Conservation (phyloP, 2,329 filamentous ascomycete genomes). For the Emmonsiellopsis sp. region DNA sequence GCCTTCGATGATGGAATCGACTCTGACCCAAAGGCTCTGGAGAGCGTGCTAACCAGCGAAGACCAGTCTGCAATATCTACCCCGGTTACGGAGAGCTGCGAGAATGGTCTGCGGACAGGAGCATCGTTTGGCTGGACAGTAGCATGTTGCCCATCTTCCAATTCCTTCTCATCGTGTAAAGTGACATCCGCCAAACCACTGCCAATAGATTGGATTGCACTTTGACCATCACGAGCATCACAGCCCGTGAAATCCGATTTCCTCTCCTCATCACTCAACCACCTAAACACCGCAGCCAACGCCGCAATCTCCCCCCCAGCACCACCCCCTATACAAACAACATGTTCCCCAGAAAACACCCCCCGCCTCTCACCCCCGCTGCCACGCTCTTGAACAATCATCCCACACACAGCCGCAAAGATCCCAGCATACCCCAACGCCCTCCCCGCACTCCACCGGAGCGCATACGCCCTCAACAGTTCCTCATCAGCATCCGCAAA, state of each 20-base stretch:
- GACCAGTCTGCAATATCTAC: conserved; percentile 79
- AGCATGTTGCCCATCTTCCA: neutral
- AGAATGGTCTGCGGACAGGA: conserved; percentile 2
- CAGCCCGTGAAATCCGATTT: neutral
- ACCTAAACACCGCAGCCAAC: conserved; percentile 46
- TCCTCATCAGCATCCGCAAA: conserved; percentile 58
- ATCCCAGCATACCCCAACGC: conserved; percentile 72
- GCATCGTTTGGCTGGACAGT: neutral
- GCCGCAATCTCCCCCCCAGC: conserved; percentile 59
- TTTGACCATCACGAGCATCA: neutral
- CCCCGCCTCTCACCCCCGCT: neutral
- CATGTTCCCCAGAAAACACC: conserved; percentile 16
- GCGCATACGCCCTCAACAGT: conserved; percentile 72
- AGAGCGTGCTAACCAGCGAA: conserved; percentile 51
- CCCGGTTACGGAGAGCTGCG: conserved; percentile 46
- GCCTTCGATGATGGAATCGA: conserved; percentile 21
- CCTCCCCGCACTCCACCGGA: conserved; percentile 81
- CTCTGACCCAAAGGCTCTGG: conserved; percentile 41
- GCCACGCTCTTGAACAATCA: conserved; percentile 10
- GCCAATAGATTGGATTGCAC: neutral
- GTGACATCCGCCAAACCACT: neutral
- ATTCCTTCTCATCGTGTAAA: neutral
- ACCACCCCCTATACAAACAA: conserved; percentile 55
- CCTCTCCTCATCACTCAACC: conserved; percentile 18
- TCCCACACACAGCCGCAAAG: conserved; percentile 25